Evolutionary conservation across 2,329 filamentous ascomycete species (phyloP).

Genomic region (Stenocarpella maydis): DNA sequence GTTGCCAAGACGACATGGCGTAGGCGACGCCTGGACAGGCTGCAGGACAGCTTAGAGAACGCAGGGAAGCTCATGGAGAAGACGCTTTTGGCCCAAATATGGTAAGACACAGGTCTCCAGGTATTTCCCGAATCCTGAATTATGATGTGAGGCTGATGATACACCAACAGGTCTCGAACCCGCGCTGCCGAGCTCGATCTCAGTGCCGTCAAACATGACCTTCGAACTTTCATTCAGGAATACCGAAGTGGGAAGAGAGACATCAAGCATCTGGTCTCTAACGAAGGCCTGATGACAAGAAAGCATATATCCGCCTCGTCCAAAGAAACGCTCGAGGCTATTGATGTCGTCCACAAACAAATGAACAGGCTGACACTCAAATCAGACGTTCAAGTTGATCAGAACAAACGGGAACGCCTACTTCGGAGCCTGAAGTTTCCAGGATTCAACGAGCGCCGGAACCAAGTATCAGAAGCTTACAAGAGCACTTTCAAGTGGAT

Average conservation of each 20-base stretch:
- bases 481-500: background rate
- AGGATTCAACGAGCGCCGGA: constrained; percentile 11
- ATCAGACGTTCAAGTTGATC: background rate
- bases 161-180: background rate
- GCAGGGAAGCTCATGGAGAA: constrained; percentile 1
- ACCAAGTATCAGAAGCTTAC: background rate
- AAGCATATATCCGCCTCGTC: background rate
- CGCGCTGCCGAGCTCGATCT: background rate
- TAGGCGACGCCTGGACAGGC: constrained; percentile 8
- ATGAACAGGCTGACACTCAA: background rate
- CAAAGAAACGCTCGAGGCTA: background rate
- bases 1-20: constrained; percentile 12
- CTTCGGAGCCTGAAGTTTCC: constrained; percentile 13
- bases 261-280: background rate
- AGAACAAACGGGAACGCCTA: background rate
- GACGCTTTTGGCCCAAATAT: constrained; percentile 5
- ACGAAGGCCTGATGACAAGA: background rate
- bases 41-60: background rate
- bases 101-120: background rate
- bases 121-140: no score
- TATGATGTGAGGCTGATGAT: background rate
- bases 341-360: background rate
- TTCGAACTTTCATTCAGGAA: background rate
- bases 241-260: background rate
- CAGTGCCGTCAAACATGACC: background rate